A percentile compares a stretch with the other conserved stretches of the same genome.
These are phyloP conservation scores for Shiraia sp. DNA, from an alignment of 2,329 filamentous ascomycete genomes.

Conservation along the genomic window DNA sequence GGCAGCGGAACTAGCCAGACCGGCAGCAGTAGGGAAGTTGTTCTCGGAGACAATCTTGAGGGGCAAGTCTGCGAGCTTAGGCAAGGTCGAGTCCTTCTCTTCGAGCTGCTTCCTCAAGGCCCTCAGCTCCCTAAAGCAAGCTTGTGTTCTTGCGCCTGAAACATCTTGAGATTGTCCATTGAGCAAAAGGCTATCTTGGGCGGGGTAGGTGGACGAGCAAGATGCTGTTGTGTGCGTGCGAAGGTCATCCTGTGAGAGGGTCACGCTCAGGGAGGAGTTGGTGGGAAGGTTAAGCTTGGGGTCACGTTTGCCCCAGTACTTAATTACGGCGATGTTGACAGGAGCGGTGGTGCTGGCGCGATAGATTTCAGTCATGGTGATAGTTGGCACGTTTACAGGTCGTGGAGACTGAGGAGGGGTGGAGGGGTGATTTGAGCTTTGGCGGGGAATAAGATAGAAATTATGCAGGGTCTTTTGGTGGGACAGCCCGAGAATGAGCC, in stretches of 20 bases:
- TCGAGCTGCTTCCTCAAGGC: slow-evolving; percentile 77
- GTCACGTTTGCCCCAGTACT: slow-evolving; percentile 99
- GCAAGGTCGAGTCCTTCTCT: slow-evolving; percentile 69
- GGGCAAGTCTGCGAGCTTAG: slow-evolving; percentile 75
- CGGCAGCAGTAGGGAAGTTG: slow-evolving; percentile 98
- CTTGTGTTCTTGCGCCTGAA: slow-evolving; percentile 85
- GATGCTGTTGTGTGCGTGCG: slow-evolving; percentile 95
- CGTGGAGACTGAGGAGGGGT: slow-evolving; percentile 4
- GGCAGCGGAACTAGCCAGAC: slow-evolving; percentile 71
- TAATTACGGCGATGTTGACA: slow-evolving; percentile 98
- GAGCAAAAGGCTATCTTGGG: slow-evolving; percentile 74
- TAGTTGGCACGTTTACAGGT: slow-evolving; percentile 1
- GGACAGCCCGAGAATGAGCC: too few relatives aligned
- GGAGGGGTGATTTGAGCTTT: slow-evolving; percentile 12
- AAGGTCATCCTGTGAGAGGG: slow-evolving; percentile 89
- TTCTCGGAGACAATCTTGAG: slow-evolving; percentile 93
- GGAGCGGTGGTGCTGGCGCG: slow-evolving; percentile 94
- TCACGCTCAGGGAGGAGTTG: slow-evolving; percentile 96
- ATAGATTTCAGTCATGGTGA: slow-evolving; percentile 64
- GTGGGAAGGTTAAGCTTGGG: slow-evolving; percentile 92
- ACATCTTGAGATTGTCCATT: slow-evolving; percentile 85
- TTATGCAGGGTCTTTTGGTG: slow-evolving; percentile 34
- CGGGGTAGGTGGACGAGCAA: slow-evolving; percentile 73
- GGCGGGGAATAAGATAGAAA: slow-evolving; percentile 29
- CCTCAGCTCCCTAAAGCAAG: slow-evolving; percentile 87